Evolutionary conservation across 2,329 filamentous ascomycete species (phyloP).

Genomic region (Rhynchosporium agropyri): DNA sequence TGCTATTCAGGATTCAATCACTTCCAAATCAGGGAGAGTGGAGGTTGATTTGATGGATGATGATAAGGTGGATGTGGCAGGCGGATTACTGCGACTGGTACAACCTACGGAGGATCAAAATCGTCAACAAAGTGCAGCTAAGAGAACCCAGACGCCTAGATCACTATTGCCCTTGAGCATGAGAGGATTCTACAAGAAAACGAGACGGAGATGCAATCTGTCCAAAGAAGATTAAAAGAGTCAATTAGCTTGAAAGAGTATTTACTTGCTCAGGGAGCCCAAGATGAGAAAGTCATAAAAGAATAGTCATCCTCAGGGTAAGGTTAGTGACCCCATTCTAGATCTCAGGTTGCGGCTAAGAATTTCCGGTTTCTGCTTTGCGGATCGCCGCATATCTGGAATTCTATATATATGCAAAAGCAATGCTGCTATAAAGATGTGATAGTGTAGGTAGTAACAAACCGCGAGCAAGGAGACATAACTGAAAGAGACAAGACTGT

Average conservation of each 20-base stretch:
- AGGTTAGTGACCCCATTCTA: slow-evolving; percentile 2
- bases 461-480: neutral
- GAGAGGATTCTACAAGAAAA: neutral
- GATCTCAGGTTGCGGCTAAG: slow-evolving; percentile 4
- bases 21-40: neutral
- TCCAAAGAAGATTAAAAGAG: slow-evolving; percentile 1
- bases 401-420: slow-evolving; percentile 8
- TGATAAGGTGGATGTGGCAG: slow-evolving; percentile 6
- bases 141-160: neutral
- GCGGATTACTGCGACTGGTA: neutral
- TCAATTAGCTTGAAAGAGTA: slow-evolving; percentile 14
- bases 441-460: neutral
- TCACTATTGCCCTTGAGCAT: neutral
- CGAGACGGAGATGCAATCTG: slow-evolving; percentile 7
- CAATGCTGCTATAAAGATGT: slow-evolving; percentile 1
- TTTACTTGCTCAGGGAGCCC: slow-evolving; percentile 13
- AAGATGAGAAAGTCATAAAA: slow-evolving; percentile 18
- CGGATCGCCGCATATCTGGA: neutral
- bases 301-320: slow-evolving; percentile 12
- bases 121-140: neutral
- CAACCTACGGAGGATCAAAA: neutral
- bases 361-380: slow-evolving; percentile 5
- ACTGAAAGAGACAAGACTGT: slow-evolving; percentile 4
- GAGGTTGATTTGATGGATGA: slow-evolving; percentile 19
- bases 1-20: neutral